Conservation (phyloP, 202 grass and related monocot genomes). For the Carex arenaria region DNA sequence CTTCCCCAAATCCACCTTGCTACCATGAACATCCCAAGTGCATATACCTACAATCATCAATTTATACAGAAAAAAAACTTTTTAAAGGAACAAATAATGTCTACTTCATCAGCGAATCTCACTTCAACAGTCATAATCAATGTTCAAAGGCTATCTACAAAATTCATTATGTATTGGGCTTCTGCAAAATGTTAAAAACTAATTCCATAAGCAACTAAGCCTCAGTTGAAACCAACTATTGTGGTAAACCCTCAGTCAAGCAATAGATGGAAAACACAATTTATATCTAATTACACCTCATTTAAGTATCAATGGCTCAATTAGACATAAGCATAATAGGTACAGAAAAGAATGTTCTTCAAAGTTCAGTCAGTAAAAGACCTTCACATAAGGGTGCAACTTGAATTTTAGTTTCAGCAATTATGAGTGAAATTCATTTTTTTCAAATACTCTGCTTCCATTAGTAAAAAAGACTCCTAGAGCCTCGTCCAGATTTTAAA, state of each 20-base stretch:
- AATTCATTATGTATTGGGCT: not conserved
- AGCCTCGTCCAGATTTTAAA: not conserved
- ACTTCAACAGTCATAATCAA: not conserved
- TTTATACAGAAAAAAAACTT: not conserved
- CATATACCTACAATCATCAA: conserved; percentile 50
- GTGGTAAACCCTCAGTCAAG: not conserved
- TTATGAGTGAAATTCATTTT: not conserved
- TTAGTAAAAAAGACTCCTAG: not conserved
- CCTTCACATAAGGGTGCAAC: not conserved
- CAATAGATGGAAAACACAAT: not conserved
- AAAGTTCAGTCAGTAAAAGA: not conserved
- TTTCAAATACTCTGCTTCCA: not conserved
- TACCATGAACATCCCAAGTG: conserved; percentile 64
- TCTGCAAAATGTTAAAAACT: not conserved
- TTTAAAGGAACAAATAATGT: not conserved
- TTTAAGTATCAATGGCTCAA: not conserved
- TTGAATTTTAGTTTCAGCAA: not conserved
- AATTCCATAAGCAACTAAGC: not conserved
- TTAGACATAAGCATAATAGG: not conserved
- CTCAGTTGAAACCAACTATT: not conserved
- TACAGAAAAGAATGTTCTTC: not conserved
- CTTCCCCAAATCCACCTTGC: conserved; percentile 64
- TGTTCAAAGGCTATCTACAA: not conserved
- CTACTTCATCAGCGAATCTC: not conserved
- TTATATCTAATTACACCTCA: not conserved